Base-by-base conservation (phyloP, 2,329 filamentous ascomycete genomes). In the Ilyonectria mors-panacis region DNA sequence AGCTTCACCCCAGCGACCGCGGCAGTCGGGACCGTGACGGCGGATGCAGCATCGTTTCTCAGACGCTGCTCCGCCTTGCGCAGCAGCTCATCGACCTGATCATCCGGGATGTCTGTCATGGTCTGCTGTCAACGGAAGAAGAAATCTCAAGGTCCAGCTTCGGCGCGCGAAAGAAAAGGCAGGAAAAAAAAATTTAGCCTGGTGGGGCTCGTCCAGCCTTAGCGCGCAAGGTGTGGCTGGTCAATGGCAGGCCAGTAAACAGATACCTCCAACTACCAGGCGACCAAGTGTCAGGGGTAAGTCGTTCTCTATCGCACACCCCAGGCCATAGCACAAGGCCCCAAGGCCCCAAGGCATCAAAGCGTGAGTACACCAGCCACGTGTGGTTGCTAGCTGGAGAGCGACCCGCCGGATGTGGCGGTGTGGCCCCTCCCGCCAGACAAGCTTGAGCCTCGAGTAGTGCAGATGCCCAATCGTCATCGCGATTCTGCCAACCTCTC, bases 21-120 rank as follows among this genome's bases (percentile, higher is more conserved):
- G 30, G 61, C 59, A 26, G 54, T 50, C 35, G 70, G 65, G 59
- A 72, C 67, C 62, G 59, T 58, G 35, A 68, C 55, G 54, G 69
- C 66, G 30, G 70, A 67, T 47, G 54, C 63, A 66, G 66, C 47
- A 66, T 66, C 72, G 63, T 75, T 53, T 76, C 70, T 74, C 59
- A 80, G 75, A 63, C 78, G 78, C 69, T 78, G 67, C 69, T 80
- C 78, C 54, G 78, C 78, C 65, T 79, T 71, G 44, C 73, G 76
- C 57, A 80, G 73, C 26, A 81, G 75, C 61, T 76, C 74, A 67
- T 78, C 76, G 57, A 81, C 69, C 28, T 78, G 74, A 70, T 71
- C 70, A 71, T 74, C 77, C 55, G 56, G 70, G 59, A 79, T 75
- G 67, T 69, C 69, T 70, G 73, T 73, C 77, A 79, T 78, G 67